These are phyloP conservation scores for Colletotrichum australisinense DNA, from an alignment of 2,329 filamentous ascomycete species.

Conservation along the genomic window DNA sequence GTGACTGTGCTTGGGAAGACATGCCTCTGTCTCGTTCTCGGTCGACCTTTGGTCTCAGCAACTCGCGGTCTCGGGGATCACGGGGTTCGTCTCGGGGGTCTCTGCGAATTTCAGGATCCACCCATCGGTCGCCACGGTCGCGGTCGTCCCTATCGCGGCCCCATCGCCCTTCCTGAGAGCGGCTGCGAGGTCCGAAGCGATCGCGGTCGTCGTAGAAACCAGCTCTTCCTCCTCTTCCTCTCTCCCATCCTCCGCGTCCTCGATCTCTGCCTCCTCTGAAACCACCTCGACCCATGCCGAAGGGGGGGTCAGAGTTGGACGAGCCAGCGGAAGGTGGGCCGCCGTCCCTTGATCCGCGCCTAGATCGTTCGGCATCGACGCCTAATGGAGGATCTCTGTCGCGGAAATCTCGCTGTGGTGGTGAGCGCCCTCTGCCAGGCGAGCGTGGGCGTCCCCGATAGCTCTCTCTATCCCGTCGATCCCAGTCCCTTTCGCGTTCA, in stretches of 20 bases:
- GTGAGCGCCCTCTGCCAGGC: constrained; percentile 72
- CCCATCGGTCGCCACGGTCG: constrained; percentile 57
- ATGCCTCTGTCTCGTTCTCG: constrained; percentile 46
- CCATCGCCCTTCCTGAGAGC: constrained; percentile 74
- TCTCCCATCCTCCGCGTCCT: constrained; percentile 67
- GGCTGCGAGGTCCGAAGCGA: constrained; percentile 71
- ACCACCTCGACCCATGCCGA: constrained; percentile 65
- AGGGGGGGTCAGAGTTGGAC: constrained; percentile 74
- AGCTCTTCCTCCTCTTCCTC: constrained; percentile 56
- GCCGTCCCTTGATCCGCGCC: constrained; percentile 77
- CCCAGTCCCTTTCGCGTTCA: constrained; percentile 68
- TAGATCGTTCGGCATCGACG: constrained; percentile 74
- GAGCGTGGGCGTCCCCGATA: constrained; percentile 72
- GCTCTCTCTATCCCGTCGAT: constrained; percentile 57
- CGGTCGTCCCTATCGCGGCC: constrained; percentile 67
- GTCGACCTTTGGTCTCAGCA: constrained; percentile 63
- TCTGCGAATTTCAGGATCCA: constrained; percentile 52
- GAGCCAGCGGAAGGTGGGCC: constrained; percentile 78
- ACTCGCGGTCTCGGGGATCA: constrained; percentile 57
- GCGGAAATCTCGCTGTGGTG: constrained; percentile 71
- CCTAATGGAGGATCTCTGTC: constrained; percentile 69
- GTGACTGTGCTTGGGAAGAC: constrained; percentile 60
- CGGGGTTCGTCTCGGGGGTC: constrained; percentile 59
- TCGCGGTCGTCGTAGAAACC: constrained; percentile 66
- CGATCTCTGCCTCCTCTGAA: constrained; percentile 60